Percentiles rank a stretch among this genome's conserved stretches.
Evolutionary conservation across 208 protist genomes (phyloP).

Genomic region (Leishmania major): DNA sequence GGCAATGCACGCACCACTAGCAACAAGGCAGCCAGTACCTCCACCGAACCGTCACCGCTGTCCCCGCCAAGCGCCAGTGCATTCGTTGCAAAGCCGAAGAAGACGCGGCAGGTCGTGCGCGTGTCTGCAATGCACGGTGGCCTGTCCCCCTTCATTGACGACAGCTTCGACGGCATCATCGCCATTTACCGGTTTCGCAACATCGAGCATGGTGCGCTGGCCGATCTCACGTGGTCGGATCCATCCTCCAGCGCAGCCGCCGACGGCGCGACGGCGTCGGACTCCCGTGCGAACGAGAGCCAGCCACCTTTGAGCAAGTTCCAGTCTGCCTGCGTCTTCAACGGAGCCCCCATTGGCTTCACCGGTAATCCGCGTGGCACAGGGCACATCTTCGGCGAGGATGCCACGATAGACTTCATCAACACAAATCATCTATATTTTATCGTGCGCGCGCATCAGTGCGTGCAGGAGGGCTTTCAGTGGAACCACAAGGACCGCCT

Average conservation of each 20-base stretch:
- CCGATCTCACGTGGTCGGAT: constrained; percentile 99
- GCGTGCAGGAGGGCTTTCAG: constrained; percentile 98
- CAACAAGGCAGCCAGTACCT: background rate
- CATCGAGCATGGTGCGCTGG: constrained; percentile 97
- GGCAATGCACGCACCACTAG: background rate
- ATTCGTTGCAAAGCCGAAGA: constrained; percentile 6
- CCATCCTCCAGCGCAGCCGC: constrained; percentile 57
- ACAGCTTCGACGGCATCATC: constrained; percentile 95
- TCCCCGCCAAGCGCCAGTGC: constrained; percentile 2
- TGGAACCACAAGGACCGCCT: constrained; percentile 98
- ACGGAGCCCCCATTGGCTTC: constrained; percentile 87
- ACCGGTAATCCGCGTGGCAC: constrained; percentile 98
- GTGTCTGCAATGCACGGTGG: constrained; percentile 99
- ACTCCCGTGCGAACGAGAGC: constrained; percentile 14
- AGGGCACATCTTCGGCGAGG: constrained; percentile 98
- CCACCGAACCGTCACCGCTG: background rate
- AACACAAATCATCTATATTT: constrained; percentile 97
- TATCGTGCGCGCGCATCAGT: constrained; percentile 98
- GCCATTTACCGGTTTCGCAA: constrained; percentile 92
- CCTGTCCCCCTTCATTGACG: constrained; percentile 96
- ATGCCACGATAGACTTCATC: constrained; percentile 97
- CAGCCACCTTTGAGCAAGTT: constrained; percentile 29
- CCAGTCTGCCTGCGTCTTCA: constrained; percentile 39
- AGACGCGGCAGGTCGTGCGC: constrained; percentile 39
- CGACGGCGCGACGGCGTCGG: background rate